Conservation (phyloP, 768 basidiomycete species). For the Cystofilobasidium macerans region DNA sequence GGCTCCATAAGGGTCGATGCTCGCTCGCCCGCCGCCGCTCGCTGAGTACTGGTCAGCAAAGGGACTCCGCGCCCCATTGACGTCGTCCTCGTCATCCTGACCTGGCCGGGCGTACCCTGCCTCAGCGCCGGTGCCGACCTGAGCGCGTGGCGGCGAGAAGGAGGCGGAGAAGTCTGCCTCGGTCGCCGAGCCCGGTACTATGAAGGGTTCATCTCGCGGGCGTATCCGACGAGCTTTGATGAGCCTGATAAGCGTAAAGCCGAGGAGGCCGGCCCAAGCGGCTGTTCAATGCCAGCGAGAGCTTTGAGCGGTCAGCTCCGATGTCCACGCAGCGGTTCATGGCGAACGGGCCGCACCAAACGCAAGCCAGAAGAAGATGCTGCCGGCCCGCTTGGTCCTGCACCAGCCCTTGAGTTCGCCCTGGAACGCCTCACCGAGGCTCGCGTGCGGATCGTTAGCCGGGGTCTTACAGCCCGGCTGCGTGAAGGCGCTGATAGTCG, state of each 20-base stretch:
- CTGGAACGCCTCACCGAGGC: constrained; percentile 52
- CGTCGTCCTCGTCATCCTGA: constrained; percentile 44
- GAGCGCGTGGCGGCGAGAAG: constrained; percentile 22
- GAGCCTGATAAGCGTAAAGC: constrained; percentile 62
- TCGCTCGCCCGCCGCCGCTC: constrained; percentile 43
- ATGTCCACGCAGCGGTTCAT: no score
- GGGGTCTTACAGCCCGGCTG: constrained; percentile 79
- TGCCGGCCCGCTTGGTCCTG: constrained; percentile 79
- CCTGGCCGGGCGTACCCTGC: constrained; percentile 29
- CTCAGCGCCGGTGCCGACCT: constrained; percentile 25
- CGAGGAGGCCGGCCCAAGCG: constrained; percentile 63
- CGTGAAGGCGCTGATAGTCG: constrained; percentile 56
- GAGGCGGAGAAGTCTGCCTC: constrained; percentile 25
- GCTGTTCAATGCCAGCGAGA: constrained; percentile 42
- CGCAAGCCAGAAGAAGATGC: constrained; percentile 78
- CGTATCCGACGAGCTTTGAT: constrained; percentile 47
- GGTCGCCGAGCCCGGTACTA: constrained; percentile 39
- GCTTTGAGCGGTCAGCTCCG: no score
- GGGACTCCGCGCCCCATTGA: constrained; percentile 25
- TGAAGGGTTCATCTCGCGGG: constrained; percentile 66
- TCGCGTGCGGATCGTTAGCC: constrained; percentile 64
- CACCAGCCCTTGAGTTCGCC: constrained; percentile 70
- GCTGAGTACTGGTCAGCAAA: constrained; percentile 28
- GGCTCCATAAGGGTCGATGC: constrained; percentile 79
- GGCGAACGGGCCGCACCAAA: constrained; percentile 48